Conservation (phyloP, 1,284 basidiomycete species). For the Tylopilus sp. region DNA sequence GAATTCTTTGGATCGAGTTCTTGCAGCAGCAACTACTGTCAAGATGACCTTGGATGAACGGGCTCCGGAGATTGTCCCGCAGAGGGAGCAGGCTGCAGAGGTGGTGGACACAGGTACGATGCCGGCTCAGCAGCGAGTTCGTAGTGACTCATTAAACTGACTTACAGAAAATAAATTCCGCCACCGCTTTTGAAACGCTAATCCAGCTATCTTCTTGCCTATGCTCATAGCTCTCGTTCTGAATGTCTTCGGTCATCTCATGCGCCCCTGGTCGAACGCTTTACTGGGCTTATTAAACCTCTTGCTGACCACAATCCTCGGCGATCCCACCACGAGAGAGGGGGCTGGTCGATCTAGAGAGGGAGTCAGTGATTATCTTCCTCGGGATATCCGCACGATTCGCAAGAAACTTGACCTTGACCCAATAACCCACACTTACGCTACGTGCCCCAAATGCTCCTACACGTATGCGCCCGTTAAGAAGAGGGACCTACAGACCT, state of each 20-base stretch:
- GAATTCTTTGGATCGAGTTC: not conserved
- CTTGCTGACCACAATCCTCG: not conserved
- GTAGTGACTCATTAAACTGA: too few relatives aligned
- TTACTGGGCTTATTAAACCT: not conserved
- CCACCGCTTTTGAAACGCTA: not conserved
- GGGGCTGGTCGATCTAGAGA: too few relatives aligned
- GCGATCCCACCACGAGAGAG: too few relatives aligned
- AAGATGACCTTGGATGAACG: not conserved
- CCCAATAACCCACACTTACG: conserved; percentile 4
- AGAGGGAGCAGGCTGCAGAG: not conserved
- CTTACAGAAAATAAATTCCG: too few relatives aligned
- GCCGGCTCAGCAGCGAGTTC: too few relatives aligned
- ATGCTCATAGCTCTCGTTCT: not conserved
- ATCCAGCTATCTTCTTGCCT: conserved; percentile 1
- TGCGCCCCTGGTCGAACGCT: not conserved
- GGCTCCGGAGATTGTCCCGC: not conserved
- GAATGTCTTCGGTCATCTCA: conserved; percentile 1
- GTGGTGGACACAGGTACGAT: not conserved
- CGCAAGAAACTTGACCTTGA: conserved; percentile 15
- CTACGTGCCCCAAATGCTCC: conserved; percentile 12
- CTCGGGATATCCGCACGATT: not conserved
- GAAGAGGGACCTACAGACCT: too few relatives aligned
- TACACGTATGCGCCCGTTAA: conserved; percentile 1
- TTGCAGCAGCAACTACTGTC: not conserved
- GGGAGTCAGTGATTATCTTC: not conserved